Evolutionary conservation across 805 yeast genomes (phyloP).

Genomic region (Osmozyma mogii): DNA sequence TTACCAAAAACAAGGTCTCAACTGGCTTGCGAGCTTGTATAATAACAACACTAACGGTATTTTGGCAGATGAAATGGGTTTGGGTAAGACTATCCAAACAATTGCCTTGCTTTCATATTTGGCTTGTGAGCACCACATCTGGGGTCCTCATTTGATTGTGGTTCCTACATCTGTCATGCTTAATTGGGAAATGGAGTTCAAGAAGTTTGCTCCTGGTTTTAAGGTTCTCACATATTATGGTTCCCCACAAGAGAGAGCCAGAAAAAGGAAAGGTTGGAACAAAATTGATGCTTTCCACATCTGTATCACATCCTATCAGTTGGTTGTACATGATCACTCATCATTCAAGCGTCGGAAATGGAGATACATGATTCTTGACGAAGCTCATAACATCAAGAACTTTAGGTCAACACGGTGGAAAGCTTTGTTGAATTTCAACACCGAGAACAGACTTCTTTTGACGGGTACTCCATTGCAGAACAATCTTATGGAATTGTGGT

Average conservation of each 20-base stretch:
- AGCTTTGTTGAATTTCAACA: conserved; percentile 86
- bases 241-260: conserved; percentile 92
- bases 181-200: conserved; percentile 99
- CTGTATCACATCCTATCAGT: conserved; percentile 92
- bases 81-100: conserved; percentile 95
- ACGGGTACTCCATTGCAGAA: conserved; percentile 98
- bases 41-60: conserved; percentile 93
- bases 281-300: conserved; percentile 93
- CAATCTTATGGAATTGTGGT: conserved; percentile 93
- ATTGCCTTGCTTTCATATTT: conserved; percentile 77
- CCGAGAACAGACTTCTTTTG: conserved; percentile 75
- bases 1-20: conserved; percentile 92
- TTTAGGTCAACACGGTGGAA: conserved; percentile 97
- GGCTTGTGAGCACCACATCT: conserved; percentile 86
- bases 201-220: conserved; percentile 96
- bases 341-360: conserved; percentile 87
- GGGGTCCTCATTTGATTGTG: conserved; percentile 98
- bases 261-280: conserved; percentile 96
- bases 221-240: conserved; percentile 95
- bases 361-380: conserved; percentile 96
- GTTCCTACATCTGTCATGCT: conserved; percentile 97
- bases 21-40: conserved; percentile 93
- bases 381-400: conserved; percentile 96
- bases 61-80: conserved; percentile 98
- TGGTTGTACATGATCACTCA: conserved; percentile 95